These are phyloP conservation scores for Claviceps humidiphila DNA, from an alignment of 2,329 filamentous ascomycete species.

Conservation along the genomic window DNA sequence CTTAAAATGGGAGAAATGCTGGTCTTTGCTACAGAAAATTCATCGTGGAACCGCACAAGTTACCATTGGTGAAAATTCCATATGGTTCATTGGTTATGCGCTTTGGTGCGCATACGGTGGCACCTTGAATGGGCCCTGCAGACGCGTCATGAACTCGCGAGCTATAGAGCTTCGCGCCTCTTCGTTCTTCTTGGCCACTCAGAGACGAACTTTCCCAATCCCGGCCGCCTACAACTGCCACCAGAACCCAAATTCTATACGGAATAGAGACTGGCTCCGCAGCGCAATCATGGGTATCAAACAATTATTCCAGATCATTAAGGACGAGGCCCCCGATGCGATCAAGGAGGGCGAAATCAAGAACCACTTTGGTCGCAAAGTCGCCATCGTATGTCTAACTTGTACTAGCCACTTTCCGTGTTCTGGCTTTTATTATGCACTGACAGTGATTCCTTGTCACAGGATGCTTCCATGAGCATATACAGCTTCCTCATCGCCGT, in stretches of 20 bases:
- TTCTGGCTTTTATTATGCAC: background rate
- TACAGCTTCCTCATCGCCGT: constrained; percentile 98
- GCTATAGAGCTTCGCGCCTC: too few relatives aligned
- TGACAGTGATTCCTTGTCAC: background rate
- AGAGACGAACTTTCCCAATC: background rate
- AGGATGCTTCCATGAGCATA: constrained; percentile 76
- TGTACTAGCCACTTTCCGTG: background rate
- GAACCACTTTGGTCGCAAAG: constrained; percentile 95
- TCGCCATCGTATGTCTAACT: constrained; percentile 66
- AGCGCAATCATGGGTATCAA: constrained; percentile 46
- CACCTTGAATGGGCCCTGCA: too few relatives aligned
- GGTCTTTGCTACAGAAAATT: too few relatives aligned
- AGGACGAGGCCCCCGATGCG: constrained; percentile 87
- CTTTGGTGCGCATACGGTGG: too few relatives aligned
- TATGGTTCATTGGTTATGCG: too few relatives aligned
- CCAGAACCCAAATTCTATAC: background rate
- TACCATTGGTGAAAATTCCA: too few relatives aligned
- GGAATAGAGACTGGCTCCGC: background rate
- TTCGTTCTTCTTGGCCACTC: background rate
- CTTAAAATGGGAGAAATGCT: too few relatives aligned
- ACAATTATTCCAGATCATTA: constrained; percentile 68
- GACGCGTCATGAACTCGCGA: too few relatives aligned
- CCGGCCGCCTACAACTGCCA: background rate
- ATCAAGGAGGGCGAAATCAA: constrained; percentile 98
- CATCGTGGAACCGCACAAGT: too few relatives aligned